Evolutionary conservation across 192 early-diverging fungal genomes (phyloP).

Genomic region (Mortierella hygrophila): DNA sequence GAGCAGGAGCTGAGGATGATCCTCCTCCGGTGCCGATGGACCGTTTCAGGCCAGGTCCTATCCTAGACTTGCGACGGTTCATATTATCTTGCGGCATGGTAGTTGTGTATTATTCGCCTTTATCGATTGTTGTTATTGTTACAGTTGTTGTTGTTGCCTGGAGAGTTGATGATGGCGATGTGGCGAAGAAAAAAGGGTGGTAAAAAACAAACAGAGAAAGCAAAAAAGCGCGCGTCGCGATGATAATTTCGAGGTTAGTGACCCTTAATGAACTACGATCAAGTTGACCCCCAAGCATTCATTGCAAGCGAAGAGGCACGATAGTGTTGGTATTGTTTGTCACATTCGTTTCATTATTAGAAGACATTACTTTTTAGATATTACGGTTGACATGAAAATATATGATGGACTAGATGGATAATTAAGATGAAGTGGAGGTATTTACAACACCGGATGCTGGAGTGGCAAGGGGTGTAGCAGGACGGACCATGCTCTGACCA

Average conservation of each 20-base stretch:
- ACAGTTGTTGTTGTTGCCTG: background rate
- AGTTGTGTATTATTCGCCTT: background rate
- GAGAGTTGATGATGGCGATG: background rate
- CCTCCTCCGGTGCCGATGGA: conserved; percentile 37
- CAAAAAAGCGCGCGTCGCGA: background rate
- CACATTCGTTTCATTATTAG: too few relatives aligned
- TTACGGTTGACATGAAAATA: conserved; percentile 12
- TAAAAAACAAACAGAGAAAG: background rate
- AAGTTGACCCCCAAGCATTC: too few relatives aligned
- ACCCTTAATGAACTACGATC: too few relatives aligned
- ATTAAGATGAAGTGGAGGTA: conserved; percentile 13
- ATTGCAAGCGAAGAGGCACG: too few relatives aligned
- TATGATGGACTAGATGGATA: conserved; percentile 2
- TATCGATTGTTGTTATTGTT: background rate
- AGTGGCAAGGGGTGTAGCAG: conserved; percentile 18
- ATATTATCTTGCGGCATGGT: conserved; percentile 25
- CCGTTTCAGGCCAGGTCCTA: conserved; percentile 37
- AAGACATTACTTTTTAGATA: background rate
- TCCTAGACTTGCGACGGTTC: conserved; percentile 43
- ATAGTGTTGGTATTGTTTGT: too few relatives aligned
- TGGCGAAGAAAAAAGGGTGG: background rate
- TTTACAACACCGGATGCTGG: conserved; percentile 25
- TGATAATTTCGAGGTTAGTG: too few relatives aligned
- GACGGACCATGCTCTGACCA: conserved; percentile 23
- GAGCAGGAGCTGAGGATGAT: background rate